Conservation (phyloP, 371 early-diverging fungal species). For the Saksenaea vasiformis region DNA sequence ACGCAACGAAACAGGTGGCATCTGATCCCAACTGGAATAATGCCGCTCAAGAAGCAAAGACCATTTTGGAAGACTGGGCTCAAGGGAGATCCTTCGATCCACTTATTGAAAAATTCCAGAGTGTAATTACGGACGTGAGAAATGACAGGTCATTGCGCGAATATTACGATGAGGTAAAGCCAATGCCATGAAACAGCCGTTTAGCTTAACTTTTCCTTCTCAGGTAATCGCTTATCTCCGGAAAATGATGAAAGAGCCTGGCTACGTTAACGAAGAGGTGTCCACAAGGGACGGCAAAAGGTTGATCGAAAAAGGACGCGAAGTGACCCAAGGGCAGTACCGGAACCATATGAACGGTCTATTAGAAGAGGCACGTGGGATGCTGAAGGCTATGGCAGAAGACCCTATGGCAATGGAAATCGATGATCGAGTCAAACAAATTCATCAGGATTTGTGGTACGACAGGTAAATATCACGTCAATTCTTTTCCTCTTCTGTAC, state of each 20-base stretch:
- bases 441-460: constrained; percentile 39
- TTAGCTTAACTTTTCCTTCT: not conserved
- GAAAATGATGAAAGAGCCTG: constrained; percentile 30
- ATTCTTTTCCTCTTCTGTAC: not conserved
- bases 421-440: constrained; percentile 21
- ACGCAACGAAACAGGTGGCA: constrained; percentile 13
- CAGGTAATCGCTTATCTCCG: constrained; percentile 19
- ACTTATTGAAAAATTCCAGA: constrained; percentile 34
- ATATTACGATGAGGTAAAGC: constrained; percentile 29
- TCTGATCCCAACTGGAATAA: constrained; percentile 32
- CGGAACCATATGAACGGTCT: constrained; percentile 20
- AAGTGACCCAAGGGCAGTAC: constrained; percentile 26
- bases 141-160: constrained; percentile 38
- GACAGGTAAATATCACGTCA: constrained; percentile 21
- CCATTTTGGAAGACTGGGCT: constrained; percentile 59
- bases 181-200: not conserved
- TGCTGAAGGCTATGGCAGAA: constrained; percentile 21
- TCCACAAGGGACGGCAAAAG: constrained; percentile 34
- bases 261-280: constrained; percentile 20
- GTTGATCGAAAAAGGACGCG: constrained; percentile 27
- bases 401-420: constrained; percentile 31
- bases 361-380: constrained; percentile 14
- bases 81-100: constrained; percentile 52
- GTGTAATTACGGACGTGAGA: constrained; percentile 28
- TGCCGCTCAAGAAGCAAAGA: constrained; percentile 46